Base-by-base conservation (phyloP, 2,329 filamentous ascomycete species). In the Beauveria sp. region DNA sequence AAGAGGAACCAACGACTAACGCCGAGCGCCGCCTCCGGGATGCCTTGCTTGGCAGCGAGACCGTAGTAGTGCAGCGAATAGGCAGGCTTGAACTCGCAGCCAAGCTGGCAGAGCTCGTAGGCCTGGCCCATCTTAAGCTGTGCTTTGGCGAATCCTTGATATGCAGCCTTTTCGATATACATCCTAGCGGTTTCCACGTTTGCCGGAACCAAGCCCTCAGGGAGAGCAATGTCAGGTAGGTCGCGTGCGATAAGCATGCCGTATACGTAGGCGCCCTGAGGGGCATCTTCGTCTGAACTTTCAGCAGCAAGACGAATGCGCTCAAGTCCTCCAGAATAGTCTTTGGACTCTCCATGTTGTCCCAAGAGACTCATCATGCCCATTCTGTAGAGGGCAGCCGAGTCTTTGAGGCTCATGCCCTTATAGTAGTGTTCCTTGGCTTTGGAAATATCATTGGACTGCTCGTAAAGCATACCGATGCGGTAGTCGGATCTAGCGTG, bases 1-100 rank as follows among this genome's bases (percentile, higher is more conserved):
- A 96, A 98, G 31, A 99, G 81, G 72, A 98, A 99, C 95, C 95
- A 99, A 75, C 96, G 95, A 75, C 93, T 98, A 64, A 99, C 92
- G 31, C 93, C 92, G 76, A 99, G 89, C 64, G 96, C 92, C 0
- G 93, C 95, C 73, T 99, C 95, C 0, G 92, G 82, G 69, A 98
- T 92, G 20, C 93, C 93, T 76, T 98, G 95, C 66, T 90, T 88
- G 14, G 95, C 90, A 24, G 95, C 93, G 38, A 99, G 82, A 43
- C 91, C 91, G 70, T 98, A 97, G 78, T 99, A 99, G 72, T 99
- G 95, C 60, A 99, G 77, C 1, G 93, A 98, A 62, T 96, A 83
- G 0, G 91, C 89, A 1, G 95, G 93, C 69, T 96, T 92, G 74
- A 99, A 99, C 66, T 97, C 92, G 74, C 93, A 98, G 34, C 91